Percentiles rank a stretch among this genome's conserved stretches.
Evolutionary conservation across 164 flowering plant species (phyloP).

Genomic region (Vitis amurensis): DNA sequence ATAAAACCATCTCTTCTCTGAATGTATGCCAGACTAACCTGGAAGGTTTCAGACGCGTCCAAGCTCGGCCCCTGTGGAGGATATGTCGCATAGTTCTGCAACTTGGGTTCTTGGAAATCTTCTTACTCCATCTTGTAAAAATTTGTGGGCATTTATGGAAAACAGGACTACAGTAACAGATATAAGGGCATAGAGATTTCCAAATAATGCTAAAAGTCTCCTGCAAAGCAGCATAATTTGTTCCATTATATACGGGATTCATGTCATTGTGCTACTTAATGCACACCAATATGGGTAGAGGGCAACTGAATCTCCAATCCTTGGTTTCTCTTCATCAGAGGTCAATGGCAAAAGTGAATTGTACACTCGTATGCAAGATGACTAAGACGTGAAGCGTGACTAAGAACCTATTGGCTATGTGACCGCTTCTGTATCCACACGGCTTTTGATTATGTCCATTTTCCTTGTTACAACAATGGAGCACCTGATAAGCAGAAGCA

Average conservation of each 20-base stretch:
- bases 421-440: too few relatives aligned
- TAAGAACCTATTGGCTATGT: too few relatives aligned
- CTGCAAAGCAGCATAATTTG: conserved; percentile 47
- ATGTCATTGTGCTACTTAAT: conserved; percentile 38
- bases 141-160: conserved; percentile 17
- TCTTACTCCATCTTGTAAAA: conserved; percentile 32
- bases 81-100: conserved; percentile 47
- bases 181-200: conserved; percentile 21
- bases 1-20: neutral
- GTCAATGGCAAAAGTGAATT: too few relatives aligned
- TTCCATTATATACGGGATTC: conserved; percentile 38
- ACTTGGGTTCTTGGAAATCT: conserved; percentile 49
- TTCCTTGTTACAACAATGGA: too few relatives aligned
- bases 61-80: conserved; percentile 57
- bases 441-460: too few relatives aligned
- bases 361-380: too few relatives aligned
- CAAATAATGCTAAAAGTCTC: conserved; percentile 17
- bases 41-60: conserved; percentile 21
- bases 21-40: conserved; percentile 26
- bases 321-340: conserved; percentile 36
- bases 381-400: too few relatives aligned
- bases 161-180: conserved; percentile 25
- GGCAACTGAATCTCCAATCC: conserved; percentile 29
- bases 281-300: conserved; percentile 32
- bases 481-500: too few relatives aligned